Evolutionary conservation across 23 red algal genomes (phyloP), one percentile per base, ranked within the genome.

Genomic region (Chondrus crispus): DNA sequence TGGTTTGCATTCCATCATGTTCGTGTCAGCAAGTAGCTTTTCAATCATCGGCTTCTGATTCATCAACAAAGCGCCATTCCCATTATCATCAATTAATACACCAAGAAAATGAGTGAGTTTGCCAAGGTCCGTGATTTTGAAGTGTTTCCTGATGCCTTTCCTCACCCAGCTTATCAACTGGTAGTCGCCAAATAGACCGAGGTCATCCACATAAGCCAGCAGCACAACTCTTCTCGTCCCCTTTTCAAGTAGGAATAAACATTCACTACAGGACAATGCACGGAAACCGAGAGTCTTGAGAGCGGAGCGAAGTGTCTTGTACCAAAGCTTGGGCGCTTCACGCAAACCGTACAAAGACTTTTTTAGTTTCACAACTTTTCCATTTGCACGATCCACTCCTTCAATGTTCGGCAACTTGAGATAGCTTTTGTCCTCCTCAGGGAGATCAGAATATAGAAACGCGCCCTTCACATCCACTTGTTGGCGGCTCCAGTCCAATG

Each of bases 291-390:
- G 9, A 0, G 71, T 35, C 1, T 24, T 24, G 13, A 33, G 40
- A 22, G 16, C 37, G n/a, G 11, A 28, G 9, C 18, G 9, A 24
- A 86, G 32, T 10, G 82, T 80, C 0, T 64, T 4, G 58, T 79
- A 41, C 2, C 70, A 79, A 1, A 89, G 68, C 51, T 80, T 89
- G 12, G 85, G 85, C 11, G 85, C 85, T 37, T 89, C 9, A 46
- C 69, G 85, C 9, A 89, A 11, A 12, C 85, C 69, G 32, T 89
- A 62, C 4, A 89, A 70, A n/a, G 85, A 89, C 3, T 89, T 89
- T 0, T 3, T 1, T 2, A 79, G 85, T 62, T 19, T 76, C 9
- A 49, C 66, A 29, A 53, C 29, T 10, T 38, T 30, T 0, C 69
- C 44, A 14, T 51, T 42, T 0, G 49, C 3, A 19, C 42, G 38